Base-by-base conservation (phyloP, 2,329 filamentous ascomycete species). In the Arachnomyces sp. region DNA sequence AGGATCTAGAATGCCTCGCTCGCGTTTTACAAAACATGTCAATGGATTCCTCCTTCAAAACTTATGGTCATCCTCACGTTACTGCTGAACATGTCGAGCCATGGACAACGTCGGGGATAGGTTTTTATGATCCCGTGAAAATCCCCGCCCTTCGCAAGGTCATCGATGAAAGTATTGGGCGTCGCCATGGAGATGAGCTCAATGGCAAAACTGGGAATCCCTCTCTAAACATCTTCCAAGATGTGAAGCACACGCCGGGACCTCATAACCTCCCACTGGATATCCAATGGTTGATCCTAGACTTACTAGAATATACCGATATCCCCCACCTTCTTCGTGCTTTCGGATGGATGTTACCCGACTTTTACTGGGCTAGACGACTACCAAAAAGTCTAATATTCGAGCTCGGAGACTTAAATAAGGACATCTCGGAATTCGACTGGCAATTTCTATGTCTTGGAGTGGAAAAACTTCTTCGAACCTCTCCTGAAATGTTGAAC, bases 211-310 rank as follows among this genome's bases (percentile, higher is more conserved):
- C 34, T 18, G 4, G 18, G 16, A 9, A 38, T 13, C 12, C 17
- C 25, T 12, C 21, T 30, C 29, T 34, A 5, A 9, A 9, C 16
- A 42, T 42, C 31, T 31, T 42, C 30, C 21, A 33, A 28, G 15
- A 36, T 31, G 34, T 36, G 18, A 39, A 34, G 31, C 25, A 13
- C 14, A 36, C 39, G 4, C 17, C 15, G 8, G 38, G 45, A 45
- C 34, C 25, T 48, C 46, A 7, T 49, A 44, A 25, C 46, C 47
- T 17, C 39, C 44, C 25, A 48, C 47, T 32, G 49, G 51, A 34
- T 56, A 59, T 41, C 53, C 57, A 31, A 58, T 42, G 35, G 4
- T 16, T 42, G 35, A 38, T 42, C 8, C 3, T 42, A 16, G 35
- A 42, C 31, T 21, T 38, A 16, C 14, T 42, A 28, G 12, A 15